Percentiles rank a stretch among this genome's conserved stretches.
These are phyloP conservation scores for Centrapalus pauciflorus DNA, from an alignment of 129 eudicot genomes.

Conservation along the genomic window DNA sequence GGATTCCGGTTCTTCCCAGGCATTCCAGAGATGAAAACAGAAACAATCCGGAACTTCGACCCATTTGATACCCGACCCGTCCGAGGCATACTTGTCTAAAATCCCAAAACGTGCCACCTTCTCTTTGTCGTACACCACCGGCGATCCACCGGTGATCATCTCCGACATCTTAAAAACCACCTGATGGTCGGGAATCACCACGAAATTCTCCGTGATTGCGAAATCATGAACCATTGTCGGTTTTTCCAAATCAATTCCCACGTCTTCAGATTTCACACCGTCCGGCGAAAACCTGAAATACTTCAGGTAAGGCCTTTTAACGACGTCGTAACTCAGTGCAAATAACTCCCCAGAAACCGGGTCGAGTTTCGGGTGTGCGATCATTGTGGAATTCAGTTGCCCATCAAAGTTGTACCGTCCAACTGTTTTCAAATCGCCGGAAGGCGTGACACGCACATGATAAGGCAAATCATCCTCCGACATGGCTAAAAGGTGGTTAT, in stretches of 20 bases:
- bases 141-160: slow-evolving; percentile 38
- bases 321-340: slow-evolving; percentile 33
- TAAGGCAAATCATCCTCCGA: slow-evolving; percentile 46
- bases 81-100: slow-evolving; percentile 19
- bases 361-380: slow-evolving; percentile 46
- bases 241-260: slow-evolving; percentile 18
- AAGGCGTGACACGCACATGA: slow-evolving; percentile 9
- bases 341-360: slow-evolving; percentile 30
- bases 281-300: slow-evolving; percentile 30
- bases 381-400: slow-evolving; percentile 30
- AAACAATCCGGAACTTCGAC: slow-evolving; percentile 37
- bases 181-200: slow-evolving; percentile 43
- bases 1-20: slow-evolving; percentile 36
- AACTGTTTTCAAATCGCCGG: slow-evolving; percentile 31
- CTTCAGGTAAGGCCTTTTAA: slow-evolving; percentile 35
- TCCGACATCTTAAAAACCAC: slow-evolving; percentile 41
- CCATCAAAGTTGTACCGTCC: slow-evolving; percentile 27
- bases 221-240: slow-evolving; percentile 50
- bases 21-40: slow-evolving; percentile 45
- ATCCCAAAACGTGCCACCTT: slow-evolving; percentile 42
- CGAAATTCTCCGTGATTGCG: slow-evolving; percentile 40
- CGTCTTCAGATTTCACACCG: slow-evolving; percentile 33
- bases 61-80: slow-evolving; percentile 36
- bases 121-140: slow-evolving; percentile 25
- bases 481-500: slow-evolving; percentile 32